A percentile compares a stretch with the other conserved stretches of the same genome.
Evolutionary conservation across 768 basidiomycete species (phyloP).

Genomic region (Lyophyllum shimeji): DNA sequence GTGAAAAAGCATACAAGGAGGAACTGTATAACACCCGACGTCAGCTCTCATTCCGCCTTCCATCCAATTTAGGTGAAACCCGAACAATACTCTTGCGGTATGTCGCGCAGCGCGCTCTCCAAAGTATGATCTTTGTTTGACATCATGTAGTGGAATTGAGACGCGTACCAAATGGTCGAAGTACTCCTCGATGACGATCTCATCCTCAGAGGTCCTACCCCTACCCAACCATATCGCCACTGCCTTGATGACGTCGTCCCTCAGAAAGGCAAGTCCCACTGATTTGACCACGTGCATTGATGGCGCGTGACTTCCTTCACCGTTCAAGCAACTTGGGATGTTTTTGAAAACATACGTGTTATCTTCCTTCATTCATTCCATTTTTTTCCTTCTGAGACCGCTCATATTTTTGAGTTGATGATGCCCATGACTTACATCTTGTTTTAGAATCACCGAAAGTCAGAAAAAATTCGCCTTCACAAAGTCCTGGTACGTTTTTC

Average conservation of each 20-base stretch:
- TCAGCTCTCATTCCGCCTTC: neutral
- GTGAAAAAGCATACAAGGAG: neutral
- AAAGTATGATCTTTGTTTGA: neutral
- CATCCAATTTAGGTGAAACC: no score
- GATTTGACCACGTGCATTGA: neutral
- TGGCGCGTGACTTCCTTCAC: constrained; percentile 13
- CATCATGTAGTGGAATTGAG: neutral
- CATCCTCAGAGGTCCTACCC: neutral
- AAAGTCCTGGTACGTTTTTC: constrained; percentile 25
- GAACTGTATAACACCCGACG: neutral
- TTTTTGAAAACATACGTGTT: neutral
- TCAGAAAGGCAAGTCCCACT: constrained; percentile 14
- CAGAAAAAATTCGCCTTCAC: constrained; percentile 7
- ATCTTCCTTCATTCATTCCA: constrained; percentile 2
- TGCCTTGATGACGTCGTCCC: neutral
- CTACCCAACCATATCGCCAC: neutral
- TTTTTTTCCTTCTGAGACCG: constrained; percentile 12
- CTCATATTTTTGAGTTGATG: constrained; percentile 6
- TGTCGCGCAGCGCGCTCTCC: neutral
- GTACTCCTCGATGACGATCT: neutral
- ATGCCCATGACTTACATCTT: constrained; percentile 25
- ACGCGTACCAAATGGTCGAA: constrained; percentile 5
- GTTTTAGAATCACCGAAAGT: constrained; percentile 20
- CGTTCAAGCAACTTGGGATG: no score
- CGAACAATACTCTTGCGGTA: no score